Evolutionary conservation across 1,139 yeast species (phyloP).

Genomic region (Kodamaea sp.): DNA sequence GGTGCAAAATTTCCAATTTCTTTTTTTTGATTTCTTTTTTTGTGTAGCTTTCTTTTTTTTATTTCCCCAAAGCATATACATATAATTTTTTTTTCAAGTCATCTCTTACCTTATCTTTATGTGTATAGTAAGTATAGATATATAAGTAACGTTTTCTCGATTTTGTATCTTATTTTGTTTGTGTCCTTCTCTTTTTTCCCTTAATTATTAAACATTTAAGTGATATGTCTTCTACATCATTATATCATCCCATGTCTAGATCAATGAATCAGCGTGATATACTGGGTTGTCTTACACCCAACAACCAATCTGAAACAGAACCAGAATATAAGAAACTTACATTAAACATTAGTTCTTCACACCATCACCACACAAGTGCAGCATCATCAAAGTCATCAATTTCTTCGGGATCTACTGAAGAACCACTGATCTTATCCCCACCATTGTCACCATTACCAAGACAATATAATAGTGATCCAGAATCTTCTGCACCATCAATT

Average conservation of each 20-base stretch:
- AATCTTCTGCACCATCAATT: slow-evolving; percentile 9
- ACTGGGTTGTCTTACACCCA: slow-evolving; percentile 42
- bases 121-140: slow-evolving; percentile 1
- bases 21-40: slow-evolving; percentile 4
- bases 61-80: background rate
- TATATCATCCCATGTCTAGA: slow-evolving; percentile 35
- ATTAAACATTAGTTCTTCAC: background rate
- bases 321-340: slow-evolving; percentile 9
- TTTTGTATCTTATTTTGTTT: slow-evolving; percentile 29
- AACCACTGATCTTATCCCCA: slow-evolving; percentile 50
- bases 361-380: background rate
- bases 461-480: slow-evolving; percentile 4
- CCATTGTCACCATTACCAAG: slow-evolving; percentile 62
- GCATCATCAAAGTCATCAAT: slow-evolving; percentile 8
- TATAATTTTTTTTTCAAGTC: slow-evolving; percentile 4
- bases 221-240: slow-evolving; percentile 15
- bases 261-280: slow-evolving; percentile 26
- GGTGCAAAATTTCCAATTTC: slow-evolving; percentile 2
- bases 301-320: slow-evolving; percentile 15
- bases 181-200: background rate
- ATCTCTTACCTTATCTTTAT: slow-evolving; percentile 4
- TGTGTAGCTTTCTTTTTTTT: slow-evolving; percentile 2
- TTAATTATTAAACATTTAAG: slow-evolving; percentile 9
- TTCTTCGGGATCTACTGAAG: slow-evolving; percentile 3
- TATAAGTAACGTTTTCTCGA: background rate